Percentiles rank a stretch among this genome's conserved stretches.
Evolutionary conservation across 208 protist genomes (phyloP).

Genomic region (Acanthamoeba royreba): DNA sequence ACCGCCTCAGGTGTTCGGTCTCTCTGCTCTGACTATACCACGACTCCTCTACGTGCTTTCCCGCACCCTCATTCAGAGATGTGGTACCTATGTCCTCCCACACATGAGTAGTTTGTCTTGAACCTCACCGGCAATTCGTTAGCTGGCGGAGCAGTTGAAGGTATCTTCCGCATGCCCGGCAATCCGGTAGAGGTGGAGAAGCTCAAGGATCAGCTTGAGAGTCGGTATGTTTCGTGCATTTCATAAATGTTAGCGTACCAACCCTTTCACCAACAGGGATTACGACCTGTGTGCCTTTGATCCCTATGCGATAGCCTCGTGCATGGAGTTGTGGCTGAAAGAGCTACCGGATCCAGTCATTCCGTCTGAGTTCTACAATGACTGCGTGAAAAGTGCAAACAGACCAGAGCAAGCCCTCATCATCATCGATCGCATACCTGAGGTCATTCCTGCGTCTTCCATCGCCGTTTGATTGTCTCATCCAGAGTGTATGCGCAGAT

Average conservation of each 20-base stretch:
- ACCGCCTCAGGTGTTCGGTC: neutral
- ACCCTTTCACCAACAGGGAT: too few relatives aligned
- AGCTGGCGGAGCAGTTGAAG: neutral
- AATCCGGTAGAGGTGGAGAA: neutral
- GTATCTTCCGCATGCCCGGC: neutral
- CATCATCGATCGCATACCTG: neutral
- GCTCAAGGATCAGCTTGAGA: neutral
- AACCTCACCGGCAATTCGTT: too few relatives aligned
- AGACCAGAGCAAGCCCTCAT: neutral
- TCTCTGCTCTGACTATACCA: neutral
- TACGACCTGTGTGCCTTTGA: neutral
- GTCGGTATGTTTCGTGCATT: neutral
- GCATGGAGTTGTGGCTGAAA: neutral
- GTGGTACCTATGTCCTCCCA: neutral
- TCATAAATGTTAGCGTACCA: too few relatives aligned
- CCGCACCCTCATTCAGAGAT: neutral
- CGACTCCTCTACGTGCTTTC: neutral
- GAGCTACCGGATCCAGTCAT: neutral
- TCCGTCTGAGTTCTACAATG: neutral
- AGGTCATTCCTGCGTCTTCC: neutral
- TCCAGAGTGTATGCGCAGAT: neutral
- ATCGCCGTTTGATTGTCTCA: neutral
- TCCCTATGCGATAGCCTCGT: neutral
- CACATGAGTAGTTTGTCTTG: neutral
- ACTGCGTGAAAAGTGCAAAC: neutral